A percentile compares a stretch with the other conserved stretches of the same genome.
These are phyloP conservation scores for Ophiobolus disseminans DNA, from an alignment of 2,329 filamentous ascomycete species.

Conservation along the genomic window DNA sequence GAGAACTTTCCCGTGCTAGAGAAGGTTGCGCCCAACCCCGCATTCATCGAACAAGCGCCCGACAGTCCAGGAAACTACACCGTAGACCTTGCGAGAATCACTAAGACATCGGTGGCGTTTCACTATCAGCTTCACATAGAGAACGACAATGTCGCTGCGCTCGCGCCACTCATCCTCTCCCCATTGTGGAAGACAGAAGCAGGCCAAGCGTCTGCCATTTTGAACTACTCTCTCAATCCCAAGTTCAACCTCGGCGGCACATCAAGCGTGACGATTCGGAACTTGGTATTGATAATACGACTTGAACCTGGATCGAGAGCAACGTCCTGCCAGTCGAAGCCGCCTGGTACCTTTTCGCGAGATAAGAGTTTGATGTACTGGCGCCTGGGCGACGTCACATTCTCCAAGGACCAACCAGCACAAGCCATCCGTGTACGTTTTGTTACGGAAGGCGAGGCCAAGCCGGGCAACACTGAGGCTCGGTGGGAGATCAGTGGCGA, in stretches of 20 bases:
- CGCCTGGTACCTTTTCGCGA: constrained; percentile 77
- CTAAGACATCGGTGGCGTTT: constrained; percentile 80
- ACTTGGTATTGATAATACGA: constrained; percentile 75
- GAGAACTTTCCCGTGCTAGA: constrained; percentile 90
- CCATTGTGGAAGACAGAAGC: constrained; percentile 84
- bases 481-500: constrained; percentile 74
- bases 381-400: constrained; percentile 76
- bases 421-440: constrained; percentile 86
- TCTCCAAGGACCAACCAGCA: constrained; percentile 63
- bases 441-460: constrained; percentile 72
- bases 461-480: constrained; percentile 80
- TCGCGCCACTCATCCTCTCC: constrained; percentile 75
- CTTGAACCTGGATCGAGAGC: constrained; percentile 71
- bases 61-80: constrained; percentile 80
- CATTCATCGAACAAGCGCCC: constrained; percentile 77
- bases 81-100: constrained; percentile 74
- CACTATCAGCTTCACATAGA: constrained; percentile 88
- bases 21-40: constrained; percentile 90
- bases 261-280: constrained; percentile 68
- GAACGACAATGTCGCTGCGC: constrained; percentile 57
- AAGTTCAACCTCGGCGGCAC: constrained; percentile 57
- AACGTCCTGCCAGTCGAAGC: constrained; percentile 76
- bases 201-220: constrained; percentile 82
- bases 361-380: constrained; percentile 82
- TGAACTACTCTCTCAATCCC: constrained; percentile 86